Base-by-base conservation (phyloP, 192 early-diverging fungal species). In the Backusella australiensis region DNA sequence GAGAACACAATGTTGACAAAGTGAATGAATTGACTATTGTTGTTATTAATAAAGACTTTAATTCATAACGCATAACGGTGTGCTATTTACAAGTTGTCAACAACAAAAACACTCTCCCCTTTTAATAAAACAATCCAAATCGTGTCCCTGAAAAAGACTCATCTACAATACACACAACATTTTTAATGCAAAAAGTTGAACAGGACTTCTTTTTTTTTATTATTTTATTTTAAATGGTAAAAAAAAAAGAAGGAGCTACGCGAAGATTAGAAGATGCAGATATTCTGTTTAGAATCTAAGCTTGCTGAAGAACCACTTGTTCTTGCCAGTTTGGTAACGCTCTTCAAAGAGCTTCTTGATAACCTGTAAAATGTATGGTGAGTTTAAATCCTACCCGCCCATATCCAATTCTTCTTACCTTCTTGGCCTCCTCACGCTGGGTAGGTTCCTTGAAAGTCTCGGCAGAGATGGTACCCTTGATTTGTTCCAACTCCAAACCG, bases 301-400 rank as follows among this genome's bases (percentile, higher is more conserved):
- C 93, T 99, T 99, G 89, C 93, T 93, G 91, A 99, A 99, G 96
- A 99, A 99, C 98, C 98, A 99, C 92, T 96, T 96, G 94, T 98
- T 99, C 94, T 99, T 99, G 87, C 98, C 98, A 81, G 90, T 89
- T 83, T 94, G 91, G 91, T 99, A 97, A 84, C 96, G 92, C 89
- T 98, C 96, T 91, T 99, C 91, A 82, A 99, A 95, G 77, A 95
- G 89, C 90, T 93, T 94, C 90, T 95, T 97, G 87, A 99, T 89
- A 82, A 91, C 91, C 80, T 80, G 36, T 21, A 46, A 3, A 49
- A 9, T 6, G 11, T 19, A 23, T 19, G n/a, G 11, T 67, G 0
- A 69, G 2, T 3, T 42, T 42, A 0, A 11, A 12, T 19, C 0
- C 6, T 23, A 8, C 36, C 36, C 8, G 2, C 32, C 32, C 32